These are phyloP conservation scores for Apiospora rasikravindrae DNA, from an alignment of 2,329 filamentous ascomycete species.

Conservation along the genomic window DNA sequence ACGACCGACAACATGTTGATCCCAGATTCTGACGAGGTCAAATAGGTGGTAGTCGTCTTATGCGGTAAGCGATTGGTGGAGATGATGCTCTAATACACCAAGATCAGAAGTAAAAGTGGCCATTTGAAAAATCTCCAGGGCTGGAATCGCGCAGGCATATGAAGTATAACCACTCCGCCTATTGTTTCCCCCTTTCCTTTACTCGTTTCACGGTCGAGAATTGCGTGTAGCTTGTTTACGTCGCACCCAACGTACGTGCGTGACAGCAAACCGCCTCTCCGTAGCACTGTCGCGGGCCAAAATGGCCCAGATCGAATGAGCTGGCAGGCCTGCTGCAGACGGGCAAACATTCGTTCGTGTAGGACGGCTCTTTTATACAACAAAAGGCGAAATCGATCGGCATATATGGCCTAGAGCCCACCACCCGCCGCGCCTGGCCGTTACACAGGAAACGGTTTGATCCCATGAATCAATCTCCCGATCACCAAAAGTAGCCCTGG, in stretches of 20 bases:
- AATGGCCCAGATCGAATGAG: background rate
- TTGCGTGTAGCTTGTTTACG: background rate
- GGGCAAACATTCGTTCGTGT: background rate
- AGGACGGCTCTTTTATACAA: background rate
- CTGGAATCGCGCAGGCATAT: background rate
- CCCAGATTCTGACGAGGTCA: background rate
- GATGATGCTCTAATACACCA: background rate
- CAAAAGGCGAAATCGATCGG: background rate
- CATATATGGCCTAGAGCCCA: background rate
- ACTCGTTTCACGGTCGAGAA: background rate
- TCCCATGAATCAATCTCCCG: background rate
- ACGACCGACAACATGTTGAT: background rate
- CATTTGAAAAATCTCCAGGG: no score
- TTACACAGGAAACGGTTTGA: background rate
- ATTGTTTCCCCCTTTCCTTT: background rate
- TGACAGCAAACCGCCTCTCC: background rate
- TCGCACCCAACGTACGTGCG: background rate
- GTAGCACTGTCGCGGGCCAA: background rate
- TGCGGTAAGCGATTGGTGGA: no score
- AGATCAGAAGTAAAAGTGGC: background rate
- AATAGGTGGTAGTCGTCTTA: background rate
- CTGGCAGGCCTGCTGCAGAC: background rate
- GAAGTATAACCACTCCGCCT: background rate
- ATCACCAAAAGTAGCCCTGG: background rate
- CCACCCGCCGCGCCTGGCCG: background rate